These are phyloP conservation scores for Sindora glabra DNA, from an alignment of 306 rosid genomes.

Conservation along the genomic window DNA sequence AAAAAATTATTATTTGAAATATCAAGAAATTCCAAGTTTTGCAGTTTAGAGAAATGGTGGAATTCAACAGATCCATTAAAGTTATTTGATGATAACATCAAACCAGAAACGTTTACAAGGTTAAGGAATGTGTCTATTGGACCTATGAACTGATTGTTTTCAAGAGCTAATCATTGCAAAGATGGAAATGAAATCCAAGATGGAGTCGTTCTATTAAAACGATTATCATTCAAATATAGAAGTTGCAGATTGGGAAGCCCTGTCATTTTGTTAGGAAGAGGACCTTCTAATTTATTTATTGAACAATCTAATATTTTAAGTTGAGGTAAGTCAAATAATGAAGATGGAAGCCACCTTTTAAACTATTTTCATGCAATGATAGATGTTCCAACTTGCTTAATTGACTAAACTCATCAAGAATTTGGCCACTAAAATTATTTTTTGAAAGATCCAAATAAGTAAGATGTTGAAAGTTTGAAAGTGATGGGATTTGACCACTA, in stretches of 20 bases:
- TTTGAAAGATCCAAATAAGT: background rate
- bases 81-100: background rate
- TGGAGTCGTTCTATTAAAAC: constrained; percentile 1
- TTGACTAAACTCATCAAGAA: background rate
- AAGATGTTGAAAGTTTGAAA: background rate
- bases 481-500: background rate
- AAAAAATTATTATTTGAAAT: constrained; percentile 1
- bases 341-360: background rate
- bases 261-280: background rate
- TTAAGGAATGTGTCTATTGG: background rate
- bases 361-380: background rate
- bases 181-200: background rate
- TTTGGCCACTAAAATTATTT: constrained; percentile 2
- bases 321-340: background rate
- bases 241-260: background rate
- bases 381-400: background rate
- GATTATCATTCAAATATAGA: background rate
- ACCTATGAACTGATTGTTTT: background rate
- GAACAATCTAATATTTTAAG: background rate
- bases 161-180: background rate
- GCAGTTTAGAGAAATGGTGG: background rate
- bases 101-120: background rate
- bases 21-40: background rate
- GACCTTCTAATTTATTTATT: background rate
- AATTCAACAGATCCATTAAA: background rate